A percentile compares a stretch with the other conserved stretches of the same genome.
These are phyloP conservation scores for Candida quercuum DNA, from an alignment of 805 yeast species.

Conservation along the genomic window DNA sequence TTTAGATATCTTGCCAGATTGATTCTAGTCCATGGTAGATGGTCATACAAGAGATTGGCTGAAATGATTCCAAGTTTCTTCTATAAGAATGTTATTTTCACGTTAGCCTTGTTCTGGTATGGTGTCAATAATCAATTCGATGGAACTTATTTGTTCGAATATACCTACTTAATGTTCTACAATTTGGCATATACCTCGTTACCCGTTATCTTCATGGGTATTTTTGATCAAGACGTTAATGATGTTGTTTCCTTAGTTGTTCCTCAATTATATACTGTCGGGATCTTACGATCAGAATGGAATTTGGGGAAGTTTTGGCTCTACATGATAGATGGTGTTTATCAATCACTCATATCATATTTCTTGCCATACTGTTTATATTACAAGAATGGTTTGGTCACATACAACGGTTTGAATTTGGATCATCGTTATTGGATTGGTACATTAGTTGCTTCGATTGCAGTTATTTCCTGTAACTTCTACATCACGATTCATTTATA, in stretches of 20 bases:
- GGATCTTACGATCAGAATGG: conserved; percentile 71
- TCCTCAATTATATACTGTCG: conserved; percentile 69
- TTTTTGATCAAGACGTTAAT: conserved; percentile 76
- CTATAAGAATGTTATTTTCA: conserved; percentile 72
- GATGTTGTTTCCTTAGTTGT: conserved; percentile 63
- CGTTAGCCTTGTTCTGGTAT: conserved; percentile 73
- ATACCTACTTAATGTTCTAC: conserved; percentile 74
- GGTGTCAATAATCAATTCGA: conserved; percentile 72
- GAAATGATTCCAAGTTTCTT: conserved; percentile 84
- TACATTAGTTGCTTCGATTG: conserved; percentile 54
- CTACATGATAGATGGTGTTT: conserved; percentile 74
- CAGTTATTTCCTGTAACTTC: conserved; percentile 60
- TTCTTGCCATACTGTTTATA: conserved; percentile 67
- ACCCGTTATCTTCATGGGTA: conserved; percentile 72
- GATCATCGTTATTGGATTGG: conserved; percentile 76
- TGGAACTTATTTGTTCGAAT: conserved; percentile 76
- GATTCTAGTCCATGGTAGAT: conserved; percentile 72
- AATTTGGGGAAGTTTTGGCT: conserved; percentile 58
- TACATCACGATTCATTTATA: conserved; percentile 64
- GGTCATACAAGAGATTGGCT: conserved; percentile 77
- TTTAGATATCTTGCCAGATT: conserved; percentile 66
- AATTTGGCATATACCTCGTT: conserved; percentile 79
- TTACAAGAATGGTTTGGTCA: conserved; percentile 35
- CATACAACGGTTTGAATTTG: conserved; percentile 47
- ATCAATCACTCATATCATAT: conserved; percentile 66